A percentile compares a stretch with the other conserved stretches of the same genome.
These are phyloP conservation scores for Nosema muscidifuracis DNA, from an alignment of 371 early-diverging fungal species.

Conservation along the genomic window DNA sequence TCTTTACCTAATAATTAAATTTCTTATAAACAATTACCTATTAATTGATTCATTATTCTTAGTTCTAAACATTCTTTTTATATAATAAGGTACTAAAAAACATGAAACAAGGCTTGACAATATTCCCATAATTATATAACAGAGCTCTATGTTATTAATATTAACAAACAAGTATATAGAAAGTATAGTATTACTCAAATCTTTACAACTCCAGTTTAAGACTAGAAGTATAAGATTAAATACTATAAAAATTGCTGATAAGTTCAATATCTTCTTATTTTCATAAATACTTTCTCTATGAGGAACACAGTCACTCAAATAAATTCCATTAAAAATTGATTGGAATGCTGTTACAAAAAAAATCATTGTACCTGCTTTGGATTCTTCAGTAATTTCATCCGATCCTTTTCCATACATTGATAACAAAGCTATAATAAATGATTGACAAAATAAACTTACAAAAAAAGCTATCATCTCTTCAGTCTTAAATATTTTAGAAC, in stretches of 20 bases:
- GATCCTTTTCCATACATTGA: slow-evolving; percentile 4
- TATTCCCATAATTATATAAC: not conserved
- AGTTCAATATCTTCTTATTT: slow-evolving; percentile 8
- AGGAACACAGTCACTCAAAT: slow-evolving; percentile 28
- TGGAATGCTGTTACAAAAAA: slow-evolving; percentile 22
- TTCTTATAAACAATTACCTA: too few relatives aligned
- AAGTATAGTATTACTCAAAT: not conserved
- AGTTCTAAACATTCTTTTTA: not conserved
- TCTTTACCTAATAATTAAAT: too few relatives aligned
- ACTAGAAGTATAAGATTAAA: slow-evolving; percentile 5
- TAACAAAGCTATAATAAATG: not conserved
- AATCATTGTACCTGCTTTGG: slow-evolving; percentile 17
- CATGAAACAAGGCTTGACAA: not conserved
- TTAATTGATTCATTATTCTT: not conserved
- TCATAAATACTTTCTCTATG: slow-evolving; percentile 13
- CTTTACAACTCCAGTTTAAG: not conserved
- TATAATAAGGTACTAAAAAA: not conserved
- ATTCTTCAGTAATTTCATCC: slow-evolving; percentile 7
- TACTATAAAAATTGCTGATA: not conserved
- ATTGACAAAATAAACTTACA: slow-evolving; percentile 8
- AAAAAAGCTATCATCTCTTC: slow-evolving; percentile 18
- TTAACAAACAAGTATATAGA: not conserved
- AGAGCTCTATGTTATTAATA: not conserved
- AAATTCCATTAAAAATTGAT: slow-evolving; percentile 25
- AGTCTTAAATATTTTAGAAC: slow-evolving; percentile 18